Conservation (phyloP, 805 yeast species). For the Candida ponderosae region DNA sequence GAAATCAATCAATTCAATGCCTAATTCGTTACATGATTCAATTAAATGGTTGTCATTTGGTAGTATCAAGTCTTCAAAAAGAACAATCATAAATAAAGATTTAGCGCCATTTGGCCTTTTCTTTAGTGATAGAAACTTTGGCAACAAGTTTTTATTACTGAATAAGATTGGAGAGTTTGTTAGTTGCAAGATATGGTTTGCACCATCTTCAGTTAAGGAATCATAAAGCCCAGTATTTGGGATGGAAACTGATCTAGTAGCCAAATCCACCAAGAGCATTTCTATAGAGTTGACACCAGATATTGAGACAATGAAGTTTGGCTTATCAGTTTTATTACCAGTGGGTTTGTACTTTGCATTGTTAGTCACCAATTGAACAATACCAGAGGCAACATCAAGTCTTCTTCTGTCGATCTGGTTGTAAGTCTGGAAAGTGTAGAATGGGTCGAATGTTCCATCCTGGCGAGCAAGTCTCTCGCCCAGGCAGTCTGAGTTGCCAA, state of each 20-base stretch:
- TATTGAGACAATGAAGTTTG: constrained; percentile 34
- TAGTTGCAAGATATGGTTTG: constrained; percentile 41
- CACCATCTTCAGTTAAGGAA: constrained; percentile 38
- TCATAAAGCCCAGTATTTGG: constrained; percentile 36
- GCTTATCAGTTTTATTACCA: constrained; percentile 18
- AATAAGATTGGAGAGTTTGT: constrained; percentile 48
- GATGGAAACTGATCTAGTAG: constrained; percentile 42
- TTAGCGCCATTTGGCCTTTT: constrained; percentile 14
- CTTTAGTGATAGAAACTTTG: constrained; percentile 31
- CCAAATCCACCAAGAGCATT: constrained; percentile 53
- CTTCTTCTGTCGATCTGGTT: constrained; percentile 27
- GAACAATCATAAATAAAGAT: constrained; percentile 7
- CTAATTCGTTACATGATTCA: constrained; percentile 1
- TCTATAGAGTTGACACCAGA: constrained; percentile 45
- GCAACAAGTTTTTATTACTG: constrained; percentile 35
- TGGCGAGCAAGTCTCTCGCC: constrained; percentile 24
- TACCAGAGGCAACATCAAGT: constrained; percentile 38
- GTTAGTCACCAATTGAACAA: constrained; percentile 21
- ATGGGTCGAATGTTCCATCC: constrained; percentile 24
- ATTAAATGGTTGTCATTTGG: constrained; percentile 1
- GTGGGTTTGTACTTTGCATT: constrained; percentile 2
- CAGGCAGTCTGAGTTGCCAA: constrained; percentile 27
- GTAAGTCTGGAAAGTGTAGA: constrained; percentile 35
- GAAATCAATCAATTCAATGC: constrained; percentile 26
- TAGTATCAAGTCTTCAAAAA: constrained; percentile 8